A percentile compares a stretch with the other conserved stretches of the same genome.
These are phyloP conservation scores for Daldinia concentrica DNA, from an alignment of 495 filamentous ascomycete genomes.

Conservation along the genomic window DNA sequence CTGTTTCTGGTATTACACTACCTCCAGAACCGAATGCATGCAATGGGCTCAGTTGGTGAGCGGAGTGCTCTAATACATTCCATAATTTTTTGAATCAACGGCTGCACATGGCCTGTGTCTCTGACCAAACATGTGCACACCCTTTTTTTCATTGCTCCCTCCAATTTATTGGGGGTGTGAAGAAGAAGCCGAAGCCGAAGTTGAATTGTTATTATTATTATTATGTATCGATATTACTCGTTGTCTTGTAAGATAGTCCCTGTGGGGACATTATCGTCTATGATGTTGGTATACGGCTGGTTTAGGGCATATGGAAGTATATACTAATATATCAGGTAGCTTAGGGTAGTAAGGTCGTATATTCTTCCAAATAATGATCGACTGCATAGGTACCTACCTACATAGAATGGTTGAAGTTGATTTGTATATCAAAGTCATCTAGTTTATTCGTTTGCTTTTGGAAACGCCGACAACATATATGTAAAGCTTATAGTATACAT, in stretches of 20 bases:
- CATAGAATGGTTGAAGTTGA: no score
- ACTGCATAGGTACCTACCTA: no score
- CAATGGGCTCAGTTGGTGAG: background rate
- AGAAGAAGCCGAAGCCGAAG: slow-evolving; percentile 8
- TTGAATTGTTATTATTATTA: background rate
- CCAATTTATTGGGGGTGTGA: slow-evolving; percentile 23
- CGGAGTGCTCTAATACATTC: background rate
- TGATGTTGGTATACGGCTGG: background rate
- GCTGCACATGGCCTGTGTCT: background rate
- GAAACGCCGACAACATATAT: background rate
- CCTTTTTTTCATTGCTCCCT: slow-evolving; percentile 32
- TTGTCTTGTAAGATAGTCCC: background rate
- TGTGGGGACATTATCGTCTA: background rate
- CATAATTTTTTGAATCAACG: background rate
- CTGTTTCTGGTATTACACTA: slow-evolving; percentile 31
- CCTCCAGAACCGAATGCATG: background rate
- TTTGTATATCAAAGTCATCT: no score
- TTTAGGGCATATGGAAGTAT: background rate
- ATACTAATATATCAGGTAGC: background rate
- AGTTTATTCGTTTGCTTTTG: background rate
- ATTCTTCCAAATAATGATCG: no score
- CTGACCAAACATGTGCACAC: slow-evolving; percentile 8
- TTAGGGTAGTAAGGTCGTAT: no score
- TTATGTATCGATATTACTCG: background rate
- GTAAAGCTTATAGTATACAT: background rate